Conservation (phyloP, 2,329 filamentous ascomycete species). For the Alternaria alternata region DNA sequence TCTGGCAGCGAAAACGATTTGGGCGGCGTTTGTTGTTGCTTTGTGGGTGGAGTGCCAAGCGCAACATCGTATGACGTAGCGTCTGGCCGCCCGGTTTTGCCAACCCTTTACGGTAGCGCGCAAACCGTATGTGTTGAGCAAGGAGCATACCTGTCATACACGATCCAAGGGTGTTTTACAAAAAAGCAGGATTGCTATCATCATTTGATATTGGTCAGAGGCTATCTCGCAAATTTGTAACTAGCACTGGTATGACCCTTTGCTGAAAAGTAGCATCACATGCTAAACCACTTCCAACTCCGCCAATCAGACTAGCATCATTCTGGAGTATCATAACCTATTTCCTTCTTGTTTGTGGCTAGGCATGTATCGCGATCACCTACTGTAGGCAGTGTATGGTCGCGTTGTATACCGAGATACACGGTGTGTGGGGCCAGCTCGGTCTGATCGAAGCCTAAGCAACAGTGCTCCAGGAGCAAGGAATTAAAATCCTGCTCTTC, state of each 20-base stretch:
- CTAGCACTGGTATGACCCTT: background rate
- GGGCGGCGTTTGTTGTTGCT: slow-evolving; percentile 11
- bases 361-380: background rate
- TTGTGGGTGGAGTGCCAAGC: slow-evolving; percentile 30
- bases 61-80: slow-evolving; percentile 46
- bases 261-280: background rate
- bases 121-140: background rate
- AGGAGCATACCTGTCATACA: background rate
- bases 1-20: slow-evolving; percentile 17
- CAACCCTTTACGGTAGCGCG: background rate
- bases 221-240: background rate
- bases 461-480: slow-evolving; percentile 96
- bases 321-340: background rate
- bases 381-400: background rate
- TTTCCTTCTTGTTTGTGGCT: background rate
- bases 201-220: background rate
- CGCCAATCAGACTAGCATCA: background rate
- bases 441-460: slow-evolving; percentile 59
- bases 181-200: background rate
- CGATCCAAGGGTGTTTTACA: background rate
- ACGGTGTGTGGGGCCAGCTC: background rate
- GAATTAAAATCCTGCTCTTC: slow-evolving; percentile 92
- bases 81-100: slow-evolving; percentile 13
- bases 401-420: background rate
- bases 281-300: background rate